Base-by-base conservation (phyloP, 2,329 filamentous ascomycete genomes). In the Xylariaceae sp. region DNA sequence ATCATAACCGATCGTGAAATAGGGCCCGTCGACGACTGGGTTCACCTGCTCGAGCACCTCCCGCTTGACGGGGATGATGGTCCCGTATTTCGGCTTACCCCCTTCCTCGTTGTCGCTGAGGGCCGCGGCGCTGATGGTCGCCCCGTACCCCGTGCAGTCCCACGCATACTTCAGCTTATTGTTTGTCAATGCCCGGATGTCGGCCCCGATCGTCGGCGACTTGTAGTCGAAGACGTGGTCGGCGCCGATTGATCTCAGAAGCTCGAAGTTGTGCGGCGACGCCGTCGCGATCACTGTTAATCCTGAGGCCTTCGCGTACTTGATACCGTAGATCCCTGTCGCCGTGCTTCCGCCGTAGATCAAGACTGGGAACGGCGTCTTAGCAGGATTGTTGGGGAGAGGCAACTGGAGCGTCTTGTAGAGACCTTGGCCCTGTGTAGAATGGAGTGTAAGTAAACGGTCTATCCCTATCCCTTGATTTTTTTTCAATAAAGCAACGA, bases 331-430 rank as follows among this genome's bases (percentile, higher is more conserved):
- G 40, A 84, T 80, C 68, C 79, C 80, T 0, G 83, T 84, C 2
- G 82, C 83, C 8, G 80, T 86, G 69, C 81, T 80, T 14, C 76
- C 78, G 37, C 77, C 79, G 51, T 80, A 79, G 58, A 79, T 78
- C 19, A 80, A 62, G 36, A 81, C 34, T 63, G 0, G 76, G 71
- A 37, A 74, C 65, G 34, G 74, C 67, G 8, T 75, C 70, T n/a
- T 71, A 69, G 26, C 68, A 51, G 5, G 78, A 73, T 48, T 28
- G 51, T 47, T 43, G 1, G 85, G 85, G 3, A 84, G 69, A 0
- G 78, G 74, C 0, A 83, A 73, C 47, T 70, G 51, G 1, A 83
- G 71, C 4, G 67, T 65, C 56, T 80, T 76, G 68, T 81, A 83
- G 4, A 83, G 71, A 0, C 74, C 76, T 69, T 82, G 79, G 28